Percentiles rank a stretch among this genome's conserved stretches.
phyloP scores from a whole-genome alignment of 345 rosid species.

The Aquilaria malaccensis region DNA sequence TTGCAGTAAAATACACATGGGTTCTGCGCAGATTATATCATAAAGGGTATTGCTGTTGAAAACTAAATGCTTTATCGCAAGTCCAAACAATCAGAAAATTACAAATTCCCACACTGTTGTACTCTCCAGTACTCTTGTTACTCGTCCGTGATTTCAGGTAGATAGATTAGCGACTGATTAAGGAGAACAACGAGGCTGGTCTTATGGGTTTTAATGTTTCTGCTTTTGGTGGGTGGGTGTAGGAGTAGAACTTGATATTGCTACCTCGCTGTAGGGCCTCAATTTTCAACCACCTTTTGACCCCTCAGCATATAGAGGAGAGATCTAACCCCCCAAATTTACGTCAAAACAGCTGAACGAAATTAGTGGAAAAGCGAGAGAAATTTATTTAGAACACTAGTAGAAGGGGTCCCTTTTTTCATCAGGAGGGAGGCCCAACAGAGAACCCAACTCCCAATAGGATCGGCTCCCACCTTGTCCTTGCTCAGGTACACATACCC shows the following conservation, averaged over 20 bases:
- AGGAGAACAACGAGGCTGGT: neutral
- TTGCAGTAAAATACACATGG: slow-evolving; percentile 25
- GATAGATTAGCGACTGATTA: neutral
- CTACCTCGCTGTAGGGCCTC: neutral
- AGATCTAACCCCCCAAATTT: neutral
- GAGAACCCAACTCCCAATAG: slow-evolving; percentile 29
- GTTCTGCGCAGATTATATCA: slow-evolving; percentile 16
- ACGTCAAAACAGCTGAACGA: neutral
- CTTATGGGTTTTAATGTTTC: neutral
- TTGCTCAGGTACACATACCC: slow-evolving; percentile 38
- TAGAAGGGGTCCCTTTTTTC: slow-evolving; percentile 50
- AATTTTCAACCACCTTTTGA: neutral
- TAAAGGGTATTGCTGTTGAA: neutral
- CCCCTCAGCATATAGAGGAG: neutral
- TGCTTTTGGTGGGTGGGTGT: neutral
- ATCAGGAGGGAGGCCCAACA: slow-evolving; percentile 42
- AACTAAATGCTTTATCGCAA: slow-evolving; percentile 20
- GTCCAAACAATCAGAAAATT: slow-evolving; percentile 18
- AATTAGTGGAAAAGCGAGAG: slow-evolving; percentile 2
- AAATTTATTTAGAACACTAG: too few species aligned
- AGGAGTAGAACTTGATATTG: neutral
- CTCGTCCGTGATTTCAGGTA: slow-evolving; percentile 28
- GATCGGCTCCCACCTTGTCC: slow-evolving; percentile 54
- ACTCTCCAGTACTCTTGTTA: slow-evolving; percentile 20
- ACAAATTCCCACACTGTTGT: slow-evolving; percentile 22